phyloP scores from a whole-genome alignment of 148 eudicot species.

The Heliosperma pusillum region DNA sequence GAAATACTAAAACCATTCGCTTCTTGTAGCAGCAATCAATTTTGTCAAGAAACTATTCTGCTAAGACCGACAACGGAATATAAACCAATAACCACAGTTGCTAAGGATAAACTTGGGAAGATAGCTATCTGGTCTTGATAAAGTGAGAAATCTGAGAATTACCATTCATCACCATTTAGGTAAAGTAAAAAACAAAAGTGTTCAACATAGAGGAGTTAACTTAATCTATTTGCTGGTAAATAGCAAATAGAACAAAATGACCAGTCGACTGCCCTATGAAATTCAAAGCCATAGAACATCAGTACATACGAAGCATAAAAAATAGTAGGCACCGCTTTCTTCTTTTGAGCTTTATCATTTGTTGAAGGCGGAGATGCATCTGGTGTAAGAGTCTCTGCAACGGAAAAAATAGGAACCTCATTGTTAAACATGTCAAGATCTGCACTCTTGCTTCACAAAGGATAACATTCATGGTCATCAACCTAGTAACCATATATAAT shows the following conservation, averaged over 20 bases:
- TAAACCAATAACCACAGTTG: neutral
- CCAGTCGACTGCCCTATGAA: neutral
- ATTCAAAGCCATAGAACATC: neutral
- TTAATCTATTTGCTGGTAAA: neutral
- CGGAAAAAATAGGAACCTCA: slow-evolving; percentile 1
- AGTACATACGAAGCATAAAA: slow-evolving; percentile 82
- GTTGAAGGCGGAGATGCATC: slow-evolving; percentile 39
- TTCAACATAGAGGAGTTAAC: neutral
- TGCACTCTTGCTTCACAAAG: neutral
- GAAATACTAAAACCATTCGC: neutral
- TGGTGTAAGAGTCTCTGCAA: slow-evolving; percentile 41
- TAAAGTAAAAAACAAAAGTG: neutral
- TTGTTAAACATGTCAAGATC: neutral
- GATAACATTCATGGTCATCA: neutral
- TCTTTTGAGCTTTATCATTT: slow-evolving; percentile 43
- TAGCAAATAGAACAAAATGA: neutral
- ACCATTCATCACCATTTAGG: neutral
- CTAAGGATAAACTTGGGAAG: neutral
- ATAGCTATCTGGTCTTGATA: neutral
- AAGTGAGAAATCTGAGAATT: neutral
- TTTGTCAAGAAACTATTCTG: neutral
- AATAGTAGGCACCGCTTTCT: slow-evolving; percentile 57
- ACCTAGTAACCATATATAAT: too few species aligned
- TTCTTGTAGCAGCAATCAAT: neutral
- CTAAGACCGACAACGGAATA: neutral